These are phyloP conservation scores for Elsinoe arachidis DNA, from an alignment of 2,329 filamentous ascomycete genomes.

Conservation along the genomic window DNA sequence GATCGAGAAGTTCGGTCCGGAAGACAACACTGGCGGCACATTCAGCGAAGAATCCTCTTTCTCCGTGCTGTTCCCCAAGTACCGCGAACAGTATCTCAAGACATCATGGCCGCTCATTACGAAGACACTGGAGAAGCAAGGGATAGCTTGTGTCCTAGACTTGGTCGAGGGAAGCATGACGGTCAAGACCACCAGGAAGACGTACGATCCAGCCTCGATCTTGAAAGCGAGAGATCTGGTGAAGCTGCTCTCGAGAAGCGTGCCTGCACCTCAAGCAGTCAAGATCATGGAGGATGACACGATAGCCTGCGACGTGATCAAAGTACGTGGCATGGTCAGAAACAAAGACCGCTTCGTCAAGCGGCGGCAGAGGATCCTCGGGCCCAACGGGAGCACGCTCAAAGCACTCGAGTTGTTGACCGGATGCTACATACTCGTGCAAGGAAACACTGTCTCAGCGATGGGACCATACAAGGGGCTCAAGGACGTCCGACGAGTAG, in stretches of 20 bases:
- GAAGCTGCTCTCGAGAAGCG: constrained; percentile 81
- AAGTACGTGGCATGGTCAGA: constrained; percentile 79
- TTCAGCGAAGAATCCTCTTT: constrained; percentile 94
- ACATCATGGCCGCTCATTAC: constrained; percentile 91
- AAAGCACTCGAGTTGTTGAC: constrained; percentile 92
- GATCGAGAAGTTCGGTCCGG: constrained; percentile 73
- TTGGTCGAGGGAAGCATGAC: constrained; percentile 94
- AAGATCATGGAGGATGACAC: constrained; percentile 83
- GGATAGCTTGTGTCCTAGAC: constrained; percentile 86
- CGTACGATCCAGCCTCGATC: constrained; percentile 84
- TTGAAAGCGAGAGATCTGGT: constrained; percentile 91
- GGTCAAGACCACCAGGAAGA: constrained; percentile 87
- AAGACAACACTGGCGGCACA: constrained; percentile 75
- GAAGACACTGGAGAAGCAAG: constrained; percentile 72
- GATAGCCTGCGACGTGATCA: constrained; percentile 88
- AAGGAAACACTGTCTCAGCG: constrained; percentile 86
- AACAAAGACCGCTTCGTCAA: constrained; percentile 97
- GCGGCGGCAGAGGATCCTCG: constrained; percentile 82
- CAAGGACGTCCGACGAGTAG: constrained; percentile 80
- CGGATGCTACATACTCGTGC: constrained; percentile 84
- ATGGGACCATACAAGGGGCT: constrained; percentile 92
- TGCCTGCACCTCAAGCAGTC: constrained; percentile 84
- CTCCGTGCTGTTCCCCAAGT: constrained; percentile 78
- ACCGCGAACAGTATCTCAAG: constrained; percentile 87
- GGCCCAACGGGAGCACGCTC: constrained; percentile 81